Base-by-base conservation (phyloP, 2,329 filamentous ascomycete genomes). In the Colletotrichum tofieldiae region DNA sequence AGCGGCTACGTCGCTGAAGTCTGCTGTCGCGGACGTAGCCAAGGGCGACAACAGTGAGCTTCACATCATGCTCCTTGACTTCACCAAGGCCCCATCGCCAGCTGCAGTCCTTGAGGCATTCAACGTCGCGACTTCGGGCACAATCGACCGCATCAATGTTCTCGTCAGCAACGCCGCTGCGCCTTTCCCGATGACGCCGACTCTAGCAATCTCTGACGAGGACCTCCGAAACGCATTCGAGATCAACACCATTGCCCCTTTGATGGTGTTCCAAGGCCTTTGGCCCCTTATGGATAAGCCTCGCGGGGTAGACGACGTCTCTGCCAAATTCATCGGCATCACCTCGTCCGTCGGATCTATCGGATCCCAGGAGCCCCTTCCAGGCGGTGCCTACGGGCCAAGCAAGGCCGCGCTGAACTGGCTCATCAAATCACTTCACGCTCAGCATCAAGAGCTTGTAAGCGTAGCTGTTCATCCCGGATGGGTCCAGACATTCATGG, bases 131-230 rank as follows among this genome's bases (percentile, higher is more conserved):
- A 65, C 76, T 14, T 73, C 11, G 1, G 75, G 82, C 5, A 75
- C 78, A 16, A 67, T 87, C 74, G 74, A 75, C 18, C 77, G 81
- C 23, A 77, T 90, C n/a, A 87, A 89, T 55, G 77, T 87, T 8
- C 81, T 90, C 4, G 83, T 90, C 72, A 85, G 85, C 69, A 90
- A 89, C 72, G 87, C 87, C 0, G 87, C 83, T 2, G 81, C 84
- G 26, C 76, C 75, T 18, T 77, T 77, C 12, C 75, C 77, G 49
- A 80, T 79, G 70, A 77, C 75, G 1, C 74, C 77, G 1, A 78
- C 81, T 0, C 62, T 75, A 12, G 75, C 78, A 29, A 83, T 63
- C 35, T 81, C 76, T 5, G 75, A 76, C 5, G 75, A 73, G 2
- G 81, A 85, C 55, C 73, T 88, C 43, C 77, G 79, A 8, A 72